Evolutionary conservation across 2,329 filamentous ascomycete genomes (phyloP).

Genomic region (Colletotrichum eleusines): DNA sequence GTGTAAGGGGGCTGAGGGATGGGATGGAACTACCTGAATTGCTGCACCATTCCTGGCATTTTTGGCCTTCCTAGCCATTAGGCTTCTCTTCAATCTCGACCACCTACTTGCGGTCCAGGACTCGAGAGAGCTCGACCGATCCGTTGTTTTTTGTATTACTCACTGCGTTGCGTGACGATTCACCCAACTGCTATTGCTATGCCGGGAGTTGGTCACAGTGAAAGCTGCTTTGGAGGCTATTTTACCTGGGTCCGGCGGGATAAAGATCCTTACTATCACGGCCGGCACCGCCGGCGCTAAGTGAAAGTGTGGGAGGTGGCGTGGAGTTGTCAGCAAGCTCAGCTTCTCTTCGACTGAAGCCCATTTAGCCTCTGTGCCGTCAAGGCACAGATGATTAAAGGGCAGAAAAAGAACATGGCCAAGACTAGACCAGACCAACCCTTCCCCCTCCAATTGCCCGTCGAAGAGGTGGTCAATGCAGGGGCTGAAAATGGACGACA

Average conservation of each 20-base stretch:
- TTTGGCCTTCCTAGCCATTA: conserved; percentile 17
- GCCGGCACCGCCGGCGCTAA: neutral
- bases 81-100: conserved; percentile 11
- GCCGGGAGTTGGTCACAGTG: neutral
- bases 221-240: conserved; percentile 12
- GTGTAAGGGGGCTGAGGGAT: neutral
- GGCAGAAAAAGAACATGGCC: conserved; percentile 1
- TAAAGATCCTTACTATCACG: neutral
- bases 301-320: neutral
- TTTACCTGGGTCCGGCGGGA: neutral
- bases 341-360: neutral
- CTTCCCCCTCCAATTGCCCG: neutral
- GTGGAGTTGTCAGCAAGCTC: neutral
- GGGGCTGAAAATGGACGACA: conserved; percentile 21
- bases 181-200: neutral
- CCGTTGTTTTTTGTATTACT: neutral
- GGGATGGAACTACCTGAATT: conserved; percentile 30
- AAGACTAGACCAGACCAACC: conserved; percentile 11
- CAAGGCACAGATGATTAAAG: neutral
- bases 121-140: neutral
- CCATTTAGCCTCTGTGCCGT: neutral
- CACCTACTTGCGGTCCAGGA: neutral
- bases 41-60: conserved; percentile 19
- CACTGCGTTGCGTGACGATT: neutral
- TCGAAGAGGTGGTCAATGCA: conserved; percentile 29